These are phyloP conservation scores for Grammothele lineata DNA, from an alignment of 768 basidiomycete genomes.

Conservation along the genomic window DNA sequence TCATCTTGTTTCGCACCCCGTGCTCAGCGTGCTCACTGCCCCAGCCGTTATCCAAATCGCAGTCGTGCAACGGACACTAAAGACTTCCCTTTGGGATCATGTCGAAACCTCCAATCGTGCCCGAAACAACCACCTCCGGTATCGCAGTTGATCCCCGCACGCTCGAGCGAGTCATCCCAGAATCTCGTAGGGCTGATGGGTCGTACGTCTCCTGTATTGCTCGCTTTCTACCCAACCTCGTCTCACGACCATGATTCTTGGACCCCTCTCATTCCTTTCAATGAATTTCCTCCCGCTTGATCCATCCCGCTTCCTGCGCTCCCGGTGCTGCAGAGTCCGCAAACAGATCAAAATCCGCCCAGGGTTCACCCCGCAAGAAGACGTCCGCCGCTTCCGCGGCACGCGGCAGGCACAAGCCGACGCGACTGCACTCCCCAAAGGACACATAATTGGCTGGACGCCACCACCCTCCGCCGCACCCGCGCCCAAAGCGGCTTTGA, in stretches of 20 bases:
- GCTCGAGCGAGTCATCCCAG: conserved; percentile 84
- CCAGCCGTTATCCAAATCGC: too few relatives aligned
- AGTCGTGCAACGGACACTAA: too few relatives aligned
- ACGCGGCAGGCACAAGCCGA: conserved; percentile 74
- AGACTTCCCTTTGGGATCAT: too few relatives aligned
- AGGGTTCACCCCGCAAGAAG: conserved; percentile 93
- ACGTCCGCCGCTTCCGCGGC: conserved; percentile 81
- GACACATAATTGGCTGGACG: conserved; percentile 81
- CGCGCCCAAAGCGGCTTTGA: conserved; percentile 31
- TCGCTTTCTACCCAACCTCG: background rate
- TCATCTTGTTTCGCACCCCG: too few relatives aligned
- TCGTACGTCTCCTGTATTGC: conserved; percentile 49
- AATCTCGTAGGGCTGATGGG: conserved; percentile 79
- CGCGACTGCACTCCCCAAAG: conserved; percentile 57
- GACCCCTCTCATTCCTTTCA: background rate
- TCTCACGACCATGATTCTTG: background rate
- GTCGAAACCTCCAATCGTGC: conserved; percentile 74
- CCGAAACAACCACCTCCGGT: conserved; percentile 67
- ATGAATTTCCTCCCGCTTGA: background rate
- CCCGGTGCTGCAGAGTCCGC: conserved; percentile 52
- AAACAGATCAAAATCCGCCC: conserved; percentile 89
- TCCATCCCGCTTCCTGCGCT: conserved; percentile 1
- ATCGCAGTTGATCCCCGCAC: conserved; percentile 85
- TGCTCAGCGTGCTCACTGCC: too few relatives aligned
- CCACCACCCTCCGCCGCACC: conserved; percentile 44